Evolutionary conservation across 2,329 filamentous ascomycete species (phyloP).

Genomic region (Gremmenia infestans): DNA sequence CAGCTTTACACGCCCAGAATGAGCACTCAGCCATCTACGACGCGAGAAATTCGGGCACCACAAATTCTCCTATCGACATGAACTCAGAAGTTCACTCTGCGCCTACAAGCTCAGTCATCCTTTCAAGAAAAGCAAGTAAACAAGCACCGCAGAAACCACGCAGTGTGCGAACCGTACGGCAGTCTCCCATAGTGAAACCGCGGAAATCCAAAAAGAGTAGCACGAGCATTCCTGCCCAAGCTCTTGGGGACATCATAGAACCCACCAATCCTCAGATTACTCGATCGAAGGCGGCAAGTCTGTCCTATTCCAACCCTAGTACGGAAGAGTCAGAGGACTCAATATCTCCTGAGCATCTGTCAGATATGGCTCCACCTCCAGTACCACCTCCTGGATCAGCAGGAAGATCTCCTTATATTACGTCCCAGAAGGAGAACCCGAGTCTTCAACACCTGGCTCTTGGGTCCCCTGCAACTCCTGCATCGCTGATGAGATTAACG

Average conservation of each 20-base stretch:
- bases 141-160: slow-evolving; percentile 20
- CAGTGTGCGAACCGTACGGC: slow-evolving; percentile 30
- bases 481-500: slow-evolving; percentile 77
- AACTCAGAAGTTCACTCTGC: slow-evolving; percentile 27
- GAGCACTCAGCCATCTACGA: slow-evolving; percentile 40
- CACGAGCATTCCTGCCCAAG: slow-evolving; percentile 40
- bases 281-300: slow-evolving; percentile 35
- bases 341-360: slow-evolving; percentile 58
- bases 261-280: slow-evolving; percentile 30
- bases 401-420: slow-evolving; percentile 63
- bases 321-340: slow-evolving; percentile 59
- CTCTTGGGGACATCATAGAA: slow-evolving; percentile 33
- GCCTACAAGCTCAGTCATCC: slow-evolving; percentile 17
- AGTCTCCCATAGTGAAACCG: slow-evolving; percentile 37
- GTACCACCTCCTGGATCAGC: slow-evolving; percentile 61
- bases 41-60: slow-evolving; percentile 34
- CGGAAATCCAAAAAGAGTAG: slow-evolving; percentile 40
- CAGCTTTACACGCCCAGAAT: slow-evolving; percentile 69
- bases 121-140: slow-evolving; percentile 22
- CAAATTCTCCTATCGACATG: slow-evolving; percentile 30
- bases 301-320: slow-evolving; percentile 23
- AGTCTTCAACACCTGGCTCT: slow-evolving; percentile 31
- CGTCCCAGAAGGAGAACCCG: slow-evolving; percentile 44
- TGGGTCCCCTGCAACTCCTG: slow-evolving; percentile 70
- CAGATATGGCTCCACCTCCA: slow-evolving; percentile 63